These are phyloP conservation scores for Suillus subluteus DNA, from an alignment of 768 basidiomycete species.

Conservation along the genomic window DNA sequence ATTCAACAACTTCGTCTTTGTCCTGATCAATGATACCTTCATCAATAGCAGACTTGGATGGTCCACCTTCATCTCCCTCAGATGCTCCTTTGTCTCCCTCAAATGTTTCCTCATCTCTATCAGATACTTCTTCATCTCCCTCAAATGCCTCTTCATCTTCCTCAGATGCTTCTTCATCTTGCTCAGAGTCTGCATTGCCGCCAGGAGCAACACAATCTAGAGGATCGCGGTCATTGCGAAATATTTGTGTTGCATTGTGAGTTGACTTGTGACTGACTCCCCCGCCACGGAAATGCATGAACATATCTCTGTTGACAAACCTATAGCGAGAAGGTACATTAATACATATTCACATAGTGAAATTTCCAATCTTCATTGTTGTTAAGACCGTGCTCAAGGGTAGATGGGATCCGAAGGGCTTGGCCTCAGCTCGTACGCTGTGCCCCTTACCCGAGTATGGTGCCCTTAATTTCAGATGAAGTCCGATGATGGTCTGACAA, in stretches of 20 bases:
- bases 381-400: no score
- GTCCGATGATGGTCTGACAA: no score
- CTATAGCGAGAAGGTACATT: conserved; percentile 20
- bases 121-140: no score
- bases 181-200: background rate
- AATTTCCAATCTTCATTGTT: conserved; percentile 33
- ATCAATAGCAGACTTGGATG: background rate
- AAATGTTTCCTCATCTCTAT: no score
- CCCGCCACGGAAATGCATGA: conserved; percentile 33
- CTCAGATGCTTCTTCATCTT: background rate
- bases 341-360: conserved; percentile 37
- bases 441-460: no score
- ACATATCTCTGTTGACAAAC: conserved; percentile 41
- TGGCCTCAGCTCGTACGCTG: no score
- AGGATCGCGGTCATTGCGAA: background rate
- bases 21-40: background rate
- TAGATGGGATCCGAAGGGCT: no score
- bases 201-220: background rate
- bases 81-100: background rate
- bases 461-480: no score
- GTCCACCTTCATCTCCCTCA: no score
- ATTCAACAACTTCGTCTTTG: background rate
- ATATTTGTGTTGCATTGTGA: background rate
- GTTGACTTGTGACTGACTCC: conserved; percentile 32
- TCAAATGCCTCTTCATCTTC: background rate